Percentiles rank a stretch among this genome's conserved stretches.
Conservation (phyloP, 805 yeast genomes). For the Clavispora carvajalis region DNA sequence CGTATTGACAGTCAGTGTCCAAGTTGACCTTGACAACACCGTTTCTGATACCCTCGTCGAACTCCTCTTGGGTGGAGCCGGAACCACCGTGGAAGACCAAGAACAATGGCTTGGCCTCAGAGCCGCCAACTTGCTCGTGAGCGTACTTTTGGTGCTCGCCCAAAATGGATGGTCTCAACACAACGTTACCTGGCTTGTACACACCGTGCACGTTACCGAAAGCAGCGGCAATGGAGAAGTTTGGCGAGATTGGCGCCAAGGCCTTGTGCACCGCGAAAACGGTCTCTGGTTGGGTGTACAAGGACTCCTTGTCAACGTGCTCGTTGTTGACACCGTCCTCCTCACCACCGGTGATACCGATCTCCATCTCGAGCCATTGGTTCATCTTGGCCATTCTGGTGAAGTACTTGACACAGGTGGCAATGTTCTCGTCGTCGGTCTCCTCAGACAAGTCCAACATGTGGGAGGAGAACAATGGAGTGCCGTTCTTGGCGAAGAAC, state of each 20-base stretch:
- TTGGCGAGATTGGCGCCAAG: slow-evolving; percentile 84
- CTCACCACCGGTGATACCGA: slow-evolving; percentile 99
- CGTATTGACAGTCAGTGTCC: slow-evolving; percentile 98
- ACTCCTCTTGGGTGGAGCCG: slow-evolving; percentile 91
- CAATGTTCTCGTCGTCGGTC: slow-evolving; percentile 91
- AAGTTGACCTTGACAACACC: slow-evolving; percentile 99
- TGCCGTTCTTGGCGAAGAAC: slow-evolving; percentile 79
- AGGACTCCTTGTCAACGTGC: slow-evolving; percentile 75
- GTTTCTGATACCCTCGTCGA: slow-evolving; percentile 79
- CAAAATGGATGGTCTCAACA: slow-evolving; percentile 84
- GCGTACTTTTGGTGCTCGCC: slow-evolving; percentile 95
- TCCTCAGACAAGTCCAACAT: slow-evolving; percentile 98
- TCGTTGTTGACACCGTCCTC: slow-evolving; percentile 99
- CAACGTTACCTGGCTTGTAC: slow-evolving; percentile 98
- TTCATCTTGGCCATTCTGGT: slow-evolving; percentile 86
- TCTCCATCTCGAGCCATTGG: slow-evolving; percentile 99
- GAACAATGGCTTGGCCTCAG: slow-evolving; percentile 71
- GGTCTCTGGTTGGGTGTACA: slow-evolving; percentile 95
- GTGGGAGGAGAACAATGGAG: slow-evolving; percentile 97
- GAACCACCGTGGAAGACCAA: slow-evolving; percentile 99
- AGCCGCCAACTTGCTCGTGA: slow-evolving; percentile 53
- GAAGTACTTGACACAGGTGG: slow-evolving; percentile 91
- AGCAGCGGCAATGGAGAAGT: slow-evolving; percentile 99
- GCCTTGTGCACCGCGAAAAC: slow-evolving; percentile 90
- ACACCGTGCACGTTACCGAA: slow-evolving; percentile 99